Evolutionary conservation across 2,329 filamentous ascomycete genomes (phyloP).

Genomic region (Cladosporium phlei): DNA sequence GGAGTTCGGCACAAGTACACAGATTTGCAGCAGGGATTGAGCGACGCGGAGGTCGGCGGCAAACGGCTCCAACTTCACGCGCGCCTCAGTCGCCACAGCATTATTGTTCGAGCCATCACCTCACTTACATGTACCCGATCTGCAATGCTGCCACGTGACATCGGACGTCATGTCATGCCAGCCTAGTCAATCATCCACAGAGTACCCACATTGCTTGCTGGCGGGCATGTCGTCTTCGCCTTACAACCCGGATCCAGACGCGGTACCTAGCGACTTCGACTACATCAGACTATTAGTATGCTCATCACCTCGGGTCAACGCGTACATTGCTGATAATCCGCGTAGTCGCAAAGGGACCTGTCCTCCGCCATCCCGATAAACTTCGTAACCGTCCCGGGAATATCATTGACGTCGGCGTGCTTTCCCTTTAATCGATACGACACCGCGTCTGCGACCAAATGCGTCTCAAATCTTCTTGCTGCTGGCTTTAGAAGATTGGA

Average conservation of each 20-base stretch:
- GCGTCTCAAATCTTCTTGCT: slow-evolving; percentile 59
- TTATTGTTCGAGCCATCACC: too few relatives aligned
- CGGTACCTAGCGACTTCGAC: slow-evolving; percentile 19
- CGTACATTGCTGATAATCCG: not conserved
- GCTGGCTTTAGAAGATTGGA: slow-evolving; percentile 55
- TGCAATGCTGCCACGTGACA: not conserved
- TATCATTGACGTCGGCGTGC: slow-evolving; percentile 56
- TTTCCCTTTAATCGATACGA: slow-evolving; percentile 53
- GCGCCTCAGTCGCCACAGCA: too few relatives aligned
- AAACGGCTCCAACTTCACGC: too few relatives aligned
- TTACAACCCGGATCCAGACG: slow-evolving; percentile 26
- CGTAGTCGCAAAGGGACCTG: slow-evolving; percentile 59
- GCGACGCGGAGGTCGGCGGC: too few relatives aligned
- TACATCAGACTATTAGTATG: slow-evolving; percentile 28
- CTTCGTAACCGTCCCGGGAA: slow-evolving; percentile 53
- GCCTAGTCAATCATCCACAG: too few relatives aligned
- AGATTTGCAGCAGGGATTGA: too few relatives aligned
- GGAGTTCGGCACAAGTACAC: too few relatives aligned
- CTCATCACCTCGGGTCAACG: not conserved
- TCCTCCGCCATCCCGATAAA: slow-evolving; percentile 58
- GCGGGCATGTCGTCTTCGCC: slow-evolving; percentile 14
- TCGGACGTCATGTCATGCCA: not conserved
- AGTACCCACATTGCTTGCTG: too few relatives aligned
- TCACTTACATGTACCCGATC: too few relatives aligned
- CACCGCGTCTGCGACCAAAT: slow-evolving; percentile 47